Percentiles rank a stretch among this genome's conserved stretches.
Conservation (phyloP, 371 early-diverging fungal species). For the Mortierella sp. region DNA sequence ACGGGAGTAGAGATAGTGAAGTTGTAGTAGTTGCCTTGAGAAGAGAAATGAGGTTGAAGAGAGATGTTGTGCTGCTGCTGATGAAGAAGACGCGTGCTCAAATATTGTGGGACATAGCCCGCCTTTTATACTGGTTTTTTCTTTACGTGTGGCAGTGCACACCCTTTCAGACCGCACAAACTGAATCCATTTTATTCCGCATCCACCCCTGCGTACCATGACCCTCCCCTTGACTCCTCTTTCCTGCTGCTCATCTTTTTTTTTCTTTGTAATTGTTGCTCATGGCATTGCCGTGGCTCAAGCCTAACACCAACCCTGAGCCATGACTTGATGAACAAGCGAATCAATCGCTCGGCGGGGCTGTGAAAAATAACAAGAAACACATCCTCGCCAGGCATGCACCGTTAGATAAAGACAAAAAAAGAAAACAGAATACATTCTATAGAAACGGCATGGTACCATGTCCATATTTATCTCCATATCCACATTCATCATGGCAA, state of each 20-base stretch:
- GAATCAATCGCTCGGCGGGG: constrained; percentile 1
- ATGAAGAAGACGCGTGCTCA: constrained; percentile 16
- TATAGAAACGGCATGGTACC: neutral
- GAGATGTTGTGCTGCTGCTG: neutral
- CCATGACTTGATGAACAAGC: neutral
- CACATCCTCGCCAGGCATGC: neutral
- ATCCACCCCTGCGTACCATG: neutral
- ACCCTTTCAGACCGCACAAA: constrained; percentile 6
- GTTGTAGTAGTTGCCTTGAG: neutral
- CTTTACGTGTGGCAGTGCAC: constrained; percentile 26
- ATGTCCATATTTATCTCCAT: too few species aligned
- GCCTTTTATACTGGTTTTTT: constrained; percentile 6
- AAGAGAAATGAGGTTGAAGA: neutral
- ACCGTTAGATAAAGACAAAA: neutral
- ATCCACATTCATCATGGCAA: neutral
- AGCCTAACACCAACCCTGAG: neutral
- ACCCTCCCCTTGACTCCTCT: neutral
- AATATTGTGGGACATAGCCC: neutral
- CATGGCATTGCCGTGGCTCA: neutral
- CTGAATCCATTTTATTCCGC: neutral
- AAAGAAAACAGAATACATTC: neutral
- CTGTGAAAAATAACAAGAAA: neutral
- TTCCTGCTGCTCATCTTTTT: constrained; percentile 1
- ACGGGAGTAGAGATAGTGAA: neutral
- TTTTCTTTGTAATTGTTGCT: neutral